Evolutionary conservation across 164 flowering plant species (phyloP).

Genomic region (Chimonanthus praecox): DNA sequence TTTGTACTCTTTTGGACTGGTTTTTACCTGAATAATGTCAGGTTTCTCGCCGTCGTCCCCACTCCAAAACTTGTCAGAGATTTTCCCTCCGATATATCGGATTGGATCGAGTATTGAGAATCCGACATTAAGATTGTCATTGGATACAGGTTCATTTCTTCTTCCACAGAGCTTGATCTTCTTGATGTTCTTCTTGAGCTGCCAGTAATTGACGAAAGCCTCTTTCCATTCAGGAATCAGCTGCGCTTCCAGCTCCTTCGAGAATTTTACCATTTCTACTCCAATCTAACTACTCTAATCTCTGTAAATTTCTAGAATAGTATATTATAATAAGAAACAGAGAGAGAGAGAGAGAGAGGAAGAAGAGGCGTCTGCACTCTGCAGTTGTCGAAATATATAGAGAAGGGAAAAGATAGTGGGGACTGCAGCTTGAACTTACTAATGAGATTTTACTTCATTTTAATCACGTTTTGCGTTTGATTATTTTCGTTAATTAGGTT

Average conservation of each 20-base stretch:
- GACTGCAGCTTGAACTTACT: neutral
- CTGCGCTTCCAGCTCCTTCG: conserved; percentile 94
- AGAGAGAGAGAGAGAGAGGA: neutral
- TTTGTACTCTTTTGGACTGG: neutral
- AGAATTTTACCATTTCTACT: conserved; percentile 87
- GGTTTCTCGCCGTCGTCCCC: conserved; percentile 1
- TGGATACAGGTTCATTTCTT: conserved; percentile 20
- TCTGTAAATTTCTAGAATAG: no score
- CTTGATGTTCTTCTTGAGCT: conserved; percentile 77
- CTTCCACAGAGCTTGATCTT: conserved; percentile 49
- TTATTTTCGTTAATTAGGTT: no score
- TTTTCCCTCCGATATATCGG: conserved; percentile 21
- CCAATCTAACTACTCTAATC: neutral
- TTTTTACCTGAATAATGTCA: conserved; percentile 35
- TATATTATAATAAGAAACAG: neutral
- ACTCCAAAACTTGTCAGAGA: conserved; percentile 12
- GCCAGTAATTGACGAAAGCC: conserved; percentile 89
- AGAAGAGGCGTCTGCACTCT: neutral
- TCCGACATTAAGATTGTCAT: conserved; percentile 25
- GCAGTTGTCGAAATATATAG: no score
- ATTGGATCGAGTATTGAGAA: conserved; percentile 57
- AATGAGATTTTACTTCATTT: no score
- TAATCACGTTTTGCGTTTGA: no score
- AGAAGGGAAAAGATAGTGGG: neutral
- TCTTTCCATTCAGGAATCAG: conserved; percentile 98